A percentile compares a stretch with the other conserved stretches of the same genome.
Evolutionary conservation across 768 basidiomycete species (phyloP).

Genomic region (Omphalotus guepiniiformis): DNA sequence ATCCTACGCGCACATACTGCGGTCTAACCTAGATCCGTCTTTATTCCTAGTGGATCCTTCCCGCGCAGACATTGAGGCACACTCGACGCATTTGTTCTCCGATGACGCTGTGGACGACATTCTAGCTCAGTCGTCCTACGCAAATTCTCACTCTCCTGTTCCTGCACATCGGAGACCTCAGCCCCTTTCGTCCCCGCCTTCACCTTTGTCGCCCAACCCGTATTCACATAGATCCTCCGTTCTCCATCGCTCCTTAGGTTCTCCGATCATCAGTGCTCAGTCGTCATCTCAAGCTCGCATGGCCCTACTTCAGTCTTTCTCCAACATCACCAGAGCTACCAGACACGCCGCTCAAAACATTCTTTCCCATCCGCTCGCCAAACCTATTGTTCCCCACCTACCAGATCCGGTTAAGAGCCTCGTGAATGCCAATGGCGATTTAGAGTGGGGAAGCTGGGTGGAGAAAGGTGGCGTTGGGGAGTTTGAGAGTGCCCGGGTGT

Average conservation of each 20-base stretch:
- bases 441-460: constrained; percentile 92
- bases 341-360: constrained; percentile 94
- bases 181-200: constrained; percentile 43
- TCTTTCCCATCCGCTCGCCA: constrained; percentile 91
- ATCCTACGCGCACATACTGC: constrained; percentile 74
- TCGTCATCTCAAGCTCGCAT: constrained; percentile 67
- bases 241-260: constrained; percentile 72
- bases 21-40: constrained; percentile 80
- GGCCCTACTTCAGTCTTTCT: constrained; percentile 89
- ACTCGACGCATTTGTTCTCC: constrained; percentile 78
- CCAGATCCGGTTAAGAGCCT: constrained; percentile 91
- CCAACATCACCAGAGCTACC: constrained; percentile 89
- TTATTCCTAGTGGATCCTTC: constrained; percentile 93
- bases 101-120: constrained; percentile 90
- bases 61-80: constrained; percentile 86
- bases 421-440: constrained; percentile 86
- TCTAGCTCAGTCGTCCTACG: constrained; percentile 71
- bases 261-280: constrained; percentile 46
- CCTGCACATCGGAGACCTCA: constrained; percentile 78
- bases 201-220: constrained; percentile 36
- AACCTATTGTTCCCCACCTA: constrained; percentile 93
- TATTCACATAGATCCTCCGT: constrained; percentile 71
- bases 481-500: constrained; percentile 94
- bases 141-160: constrained; percentile 75
- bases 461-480: constrained; percentile 92